Evolutionary conservation across 106 monocot species (phyloP).

Genomic region (Dendrobium catenatum): DNA sequence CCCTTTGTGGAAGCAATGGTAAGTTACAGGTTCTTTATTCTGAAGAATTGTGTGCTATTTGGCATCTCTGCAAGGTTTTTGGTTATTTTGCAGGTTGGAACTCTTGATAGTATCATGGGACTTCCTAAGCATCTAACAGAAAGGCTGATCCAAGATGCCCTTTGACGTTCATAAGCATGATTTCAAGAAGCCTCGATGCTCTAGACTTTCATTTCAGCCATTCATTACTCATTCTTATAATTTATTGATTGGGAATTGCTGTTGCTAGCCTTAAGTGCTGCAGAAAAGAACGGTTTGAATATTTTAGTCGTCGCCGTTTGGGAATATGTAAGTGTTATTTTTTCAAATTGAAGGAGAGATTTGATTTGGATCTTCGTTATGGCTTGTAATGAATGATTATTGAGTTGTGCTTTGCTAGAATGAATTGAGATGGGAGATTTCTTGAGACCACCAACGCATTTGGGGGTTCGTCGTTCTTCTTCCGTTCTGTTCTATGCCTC

Average conservation of each 20-base stretch:
- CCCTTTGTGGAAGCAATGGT: slow-evolving; percentile 81
- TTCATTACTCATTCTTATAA: background rate
- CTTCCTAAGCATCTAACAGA: slow-evolving; percentile 82
- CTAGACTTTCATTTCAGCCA: background rate
- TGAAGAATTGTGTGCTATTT: background rate
- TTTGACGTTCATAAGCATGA: slow-evolving; percentile 9
- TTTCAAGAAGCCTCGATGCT: background rate
- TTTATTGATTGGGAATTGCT: background rate
- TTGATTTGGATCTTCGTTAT: too few species aligned
- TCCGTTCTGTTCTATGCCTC: too few species aligned
- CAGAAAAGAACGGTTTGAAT: background rate
- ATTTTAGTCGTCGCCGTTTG: too few species aligned
- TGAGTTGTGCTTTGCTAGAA: too few species aligned
- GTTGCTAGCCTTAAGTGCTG: background rate
- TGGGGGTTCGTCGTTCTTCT: too few species aligned
- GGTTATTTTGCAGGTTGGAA: slow-evolving; percentile 55
- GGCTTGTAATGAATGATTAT: too few species aligned
- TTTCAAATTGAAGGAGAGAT: too few species aligned
- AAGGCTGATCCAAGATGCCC: slow-evolving; percentile 63
- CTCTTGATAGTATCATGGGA: slow-evolving; percentile 93
- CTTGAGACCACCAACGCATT: too few species aligned
- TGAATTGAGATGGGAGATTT: too few species aligned
- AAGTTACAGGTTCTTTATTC: slow-evolving; percentile 7
- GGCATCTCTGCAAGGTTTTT: background rate
- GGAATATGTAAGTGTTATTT: too few species aligned